A percentile compares a stretch with the other conserved stretches of the same genome.
These are phyloP conservation scores for Leccinum subfulvum DNA, from an alignment of 1,284 basidiomycete species.

Conservation along the genomic window DNA sequence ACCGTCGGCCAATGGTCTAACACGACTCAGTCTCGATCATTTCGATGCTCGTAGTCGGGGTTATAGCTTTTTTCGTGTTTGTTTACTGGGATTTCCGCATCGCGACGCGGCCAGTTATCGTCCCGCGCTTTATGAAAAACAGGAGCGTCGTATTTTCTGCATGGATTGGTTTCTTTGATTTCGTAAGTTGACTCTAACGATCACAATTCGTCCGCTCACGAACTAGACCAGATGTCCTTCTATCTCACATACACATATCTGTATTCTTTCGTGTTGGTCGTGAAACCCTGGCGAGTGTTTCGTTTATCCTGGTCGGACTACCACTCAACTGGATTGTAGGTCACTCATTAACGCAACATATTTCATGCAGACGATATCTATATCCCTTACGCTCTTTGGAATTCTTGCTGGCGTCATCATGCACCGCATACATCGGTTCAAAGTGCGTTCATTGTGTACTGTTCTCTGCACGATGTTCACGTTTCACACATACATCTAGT, in stretches of 20 bases:
- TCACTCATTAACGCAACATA: slow-evolving; percentile 51
- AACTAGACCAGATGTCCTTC: slow-evolving; percentile 53
- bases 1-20: slow-evolving; percentile 3
- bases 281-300: slow-evolving; percentile 52
- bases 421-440: slow-evolving; percentile 56
- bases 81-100: slow-evolving; percentile 49
- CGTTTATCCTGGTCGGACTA: neutral
- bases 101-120: slow-evolving; percentile 52
- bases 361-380: slow-evolving; percentile 55
- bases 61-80: slow-evolving; percentile 44
- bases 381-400: slow-evolving; percentile 65
- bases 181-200: slow-evolving; percentile 40
- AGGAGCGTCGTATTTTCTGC: slow-evolving; percentile 59
- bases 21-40: slow-evolving; percentile 49
- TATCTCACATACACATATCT: slow-evolving; percentile 61
- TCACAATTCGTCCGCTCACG: slow-evolving; percentile 1
- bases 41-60: slow-evolving; percentile 53
- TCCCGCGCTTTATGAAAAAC: slow-evolving; percentile 43
- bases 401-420: slow-evolving; percentile 59
- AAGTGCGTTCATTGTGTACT: slow-evolving; percentile 27
- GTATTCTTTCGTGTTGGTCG: slow-evolving; percentile 59
- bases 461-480: neutral
- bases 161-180: slow-evolving; percentile 70
- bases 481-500: slow-evolving; percentile 34
- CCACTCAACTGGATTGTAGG: slow-evolving; percentile 33